Conservation (phyloP, 257 asterid species). For the Plantago elongata region DNA sequence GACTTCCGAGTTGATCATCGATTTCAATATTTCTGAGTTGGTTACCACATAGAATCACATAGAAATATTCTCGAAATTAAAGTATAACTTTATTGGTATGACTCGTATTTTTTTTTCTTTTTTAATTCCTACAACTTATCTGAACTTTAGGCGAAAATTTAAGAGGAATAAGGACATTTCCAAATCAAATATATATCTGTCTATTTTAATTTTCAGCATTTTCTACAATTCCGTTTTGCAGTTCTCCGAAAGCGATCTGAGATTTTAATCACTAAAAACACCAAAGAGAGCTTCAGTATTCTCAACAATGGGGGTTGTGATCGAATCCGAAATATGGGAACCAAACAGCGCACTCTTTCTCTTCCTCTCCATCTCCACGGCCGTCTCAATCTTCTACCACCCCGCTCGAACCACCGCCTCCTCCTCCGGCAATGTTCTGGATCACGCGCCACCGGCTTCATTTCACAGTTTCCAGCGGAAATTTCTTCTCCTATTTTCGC, state of each 20-base stretch:
- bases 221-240: too few species aligned
- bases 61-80: too few species aligned
- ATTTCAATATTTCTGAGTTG: too few species aligned
- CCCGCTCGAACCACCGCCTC: slow-evolving; percentile 34
- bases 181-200: too few species aligned
- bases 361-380: slow-evolving; percentile 48
- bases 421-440: slow-evolving; percentile 39
- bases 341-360: slow-evolving; percentile 52
- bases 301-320: slow-evolving; percentile 61
- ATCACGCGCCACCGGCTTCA: slow-evolving; percentile 53
- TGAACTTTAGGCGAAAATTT: too few species aligned
- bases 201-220: too few species aligned
- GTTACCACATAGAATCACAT: too few species aligned
- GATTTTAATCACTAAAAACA: not conserved
- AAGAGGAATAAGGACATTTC: too few species aligned
- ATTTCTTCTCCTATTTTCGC: slow-evolving; percentile 57
- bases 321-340: slow-evolving; percentile 77
- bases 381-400: slow-evolving; percentile 49
- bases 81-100: too few species aligned
- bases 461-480: slow-evolving; percentile 54
- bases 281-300: not conserved
- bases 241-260: not conserved
- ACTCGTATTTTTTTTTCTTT: too few species aligned
- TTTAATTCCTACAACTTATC: too few species aligned
- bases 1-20: too few species aligned